Conservation (phyloP, 2,329 filamentous ascomycete species). For the Dissoconium aciculare region DNA sequence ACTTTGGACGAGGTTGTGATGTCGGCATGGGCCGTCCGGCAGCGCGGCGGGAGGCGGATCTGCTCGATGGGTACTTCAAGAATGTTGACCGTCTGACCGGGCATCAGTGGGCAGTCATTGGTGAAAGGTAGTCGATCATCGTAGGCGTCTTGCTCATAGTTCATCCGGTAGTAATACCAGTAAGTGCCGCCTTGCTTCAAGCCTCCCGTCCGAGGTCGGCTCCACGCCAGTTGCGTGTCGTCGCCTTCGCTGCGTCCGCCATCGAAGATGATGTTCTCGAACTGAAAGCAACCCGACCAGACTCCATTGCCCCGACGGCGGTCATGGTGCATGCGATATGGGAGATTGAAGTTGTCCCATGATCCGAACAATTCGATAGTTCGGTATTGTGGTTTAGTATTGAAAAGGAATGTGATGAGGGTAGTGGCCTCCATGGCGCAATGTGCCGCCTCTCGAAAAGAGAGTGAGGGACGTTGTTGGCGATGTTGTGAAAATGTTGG, state of each 20-base stretch:
- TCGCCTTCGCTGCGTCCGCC: constrained; percentile 38
- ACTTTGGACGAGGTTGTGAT: constrained; percentile 12
- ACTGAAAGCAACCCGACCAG: constrained; percentile 79
- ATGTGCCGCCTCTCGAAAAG: too few species aligned
- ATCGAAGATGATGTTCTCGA: constrained; percentile 70
- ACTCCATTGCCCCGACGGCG: constrained; percentile 54
- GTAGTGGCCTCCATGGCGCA: constrained; percentile 24
- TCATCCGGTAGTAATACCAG: constrained; percentile 91
- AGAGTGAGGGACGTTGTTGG: too few species aligned
- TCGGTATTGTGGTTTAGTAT: constrained; percentile 37
- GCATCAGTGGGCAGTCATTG: constrained; percentile 67
- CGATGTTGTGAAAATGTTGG: too few species aligned
- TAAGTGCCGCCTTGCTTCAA: constrained; percentile 87
- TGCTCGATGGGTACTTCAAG: constrained; percentile 62
- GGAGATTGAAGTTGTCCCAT: constrained; percentile 81
- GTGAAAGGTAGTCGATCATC: constrained; percentile 61
- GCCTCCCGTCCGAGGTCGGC: constrained; percentile 53
- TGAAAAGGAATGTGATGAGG: constrained; percentile 26
- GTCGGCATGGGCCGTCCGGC: constrained; percentile 19
- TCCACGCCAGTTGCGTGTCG: constrained; percentile 32
- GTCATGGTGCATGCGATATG: constrained; percentile 72
- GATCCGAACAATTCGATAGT: constrained; percentile 75
- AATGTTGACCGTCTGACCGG: constrained; percentile 76
- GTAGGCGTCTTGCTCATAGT: constrained; percentile 61
- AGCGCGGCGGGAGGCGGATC: constrained; percentile 13